These are phyloP conservation scores for Macroventuria anomochaeta DNA, from an alignment of 2,329 filamentous ascomycete species.

Conservation along the genomic window DNA sequence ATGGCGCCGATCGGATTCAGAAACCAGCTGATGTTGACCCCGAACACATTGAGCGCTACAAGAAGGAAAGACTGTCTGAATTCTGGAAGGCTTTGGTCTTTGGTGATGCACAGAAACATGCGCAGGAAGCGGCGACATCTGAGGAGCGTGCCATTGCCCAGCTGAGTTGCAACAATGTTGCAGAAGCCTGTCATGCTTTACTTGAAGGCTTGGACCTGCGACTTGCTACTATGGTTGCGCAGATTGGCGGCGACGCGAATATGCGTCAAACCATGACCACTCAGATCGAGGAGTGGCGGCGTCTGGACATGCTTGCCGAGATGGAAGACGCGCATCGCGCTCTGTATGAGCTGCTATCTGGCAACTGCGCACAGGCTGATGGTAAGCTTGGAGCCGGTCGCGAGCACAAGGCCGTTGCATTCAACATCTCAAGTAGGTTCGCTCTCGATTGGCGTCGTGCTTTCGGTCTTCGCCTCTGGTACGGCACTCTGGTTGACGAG, in stretches of 20 bases:
- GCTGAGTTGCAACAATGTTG: constrained; percentile 77
- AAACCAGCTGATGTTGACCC: constrained; percentile 49
- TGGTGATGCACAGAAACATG: constrained; percentile 50
- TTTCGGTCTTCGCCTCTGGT: constrained; percentile 91
- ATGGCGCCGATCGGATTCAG: constrained; percentile 55
- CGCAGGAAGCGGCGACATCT: constrained; percentile 65
- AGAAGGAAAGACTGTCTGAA: constrained; percentile 68
- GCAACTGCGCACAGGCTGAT: constrained; percentile 83
- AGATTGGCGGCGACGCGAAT: constrained; percentile 76
- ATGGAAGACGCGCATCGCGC: constrained; percentile 84
- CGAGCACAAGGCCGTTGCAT: constrained; percentile 81
- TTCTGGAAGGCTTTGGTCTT: constrained; percentile 64
- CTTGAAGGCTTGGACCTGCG: constrained; percentile 78
- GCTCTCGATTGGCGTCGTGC: constrained; percentile 91
- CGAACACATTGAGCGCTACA: constrained; percentile 50
- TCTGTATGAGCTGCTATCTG: constrained; percentile 86
- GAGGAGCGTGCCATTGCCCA: constrained; percentile 87
- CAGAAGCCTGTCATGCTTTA: constrained; percentile 82
- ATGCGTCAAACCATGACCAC: constrained; percentile 76
- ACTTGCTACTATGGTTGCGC: constrained; percentile 81
- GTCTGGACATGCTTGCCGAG: constrained; percentile 83
- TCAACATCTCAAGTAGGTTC: constrained; percentile 83
- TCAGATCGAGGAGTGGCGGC: constrained; percentile 85
- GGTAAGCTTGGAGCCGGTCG: constrained; percentile 74
- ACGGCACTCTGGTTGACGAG: constrained; percentile 72